phyloP scores from a whole-genome alignment of 2,329 filamentous ascomycete species.

The Chaetomium sp. region DNA sequence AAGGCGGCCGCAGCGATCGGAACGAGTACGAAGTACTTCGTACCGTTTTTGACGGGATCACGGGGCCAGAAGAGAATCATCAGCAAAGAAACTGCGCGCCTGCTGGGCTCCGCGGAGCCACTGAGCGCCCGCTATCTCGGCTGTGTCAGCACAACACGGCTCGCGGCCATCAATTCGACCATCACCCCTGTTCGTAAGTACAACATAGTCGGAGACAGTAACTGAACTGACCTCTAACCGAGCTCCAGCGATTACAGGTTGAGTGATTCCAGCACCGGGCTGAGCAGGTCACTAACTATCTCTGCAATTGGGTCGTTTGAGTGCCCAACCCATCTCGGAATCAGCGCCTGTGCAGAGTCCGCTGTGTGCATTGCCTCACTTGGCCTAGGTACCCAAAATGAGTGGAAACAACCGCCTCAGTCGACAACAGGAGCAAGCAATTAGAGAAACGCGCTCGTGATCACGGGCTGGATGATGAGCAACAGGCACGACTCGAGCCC shows the following conservation, averaged over 20 bases:
- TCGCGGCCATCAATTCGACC: slow-evolving; percentile 33
- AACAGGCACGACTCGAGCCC: slow-evolving; percentile 20
- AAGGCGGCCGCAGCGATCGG: slow-evolving; percentile 32
- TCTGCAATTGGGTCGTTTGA: slow-evolving; percentile 23
- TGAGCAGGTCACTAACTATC: not conserved
- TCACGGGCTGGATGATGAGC: slow-evolving; percentile 29
- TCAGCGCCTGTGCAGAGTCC: not conserved
- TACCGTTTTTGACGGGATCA: slow-evolving; percentile 36
- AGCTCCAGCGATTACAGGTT: not conserved
- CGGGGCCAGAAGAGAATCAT: slow-evolving; percentile 33
- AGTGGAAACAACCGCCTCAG: slow-evolving; percentile 10
- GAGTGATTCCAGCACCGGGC: slow-evolving; percentile 6
- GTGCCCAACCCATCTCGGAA: slow-evolving; percentile 8
- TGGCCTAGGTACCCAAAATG: slow-evolving; percentile 5
- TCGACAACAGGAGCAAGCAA: slow-evolving; percentile 16
- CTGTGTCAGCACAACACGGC: slow-evolving; percentile 35
- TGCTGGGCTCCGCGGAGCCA: slow-evolving; percentile 25
- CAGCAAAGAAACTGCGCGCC: slow-evolving; percentile 1
- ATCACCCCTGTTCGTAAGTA: slow-evolving; percentile 29
- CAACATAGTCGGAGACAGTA: too few species aligned
- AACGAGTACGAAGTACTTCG: too few species aligned
- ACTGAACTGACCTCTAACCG: slow-evolving; percentile 26
- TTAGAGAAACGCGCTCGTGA: slow-evolving; percentile 28
- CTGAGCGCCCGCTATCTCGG: slow-evolving; percentile 27
- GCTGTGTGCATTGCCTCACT: slow-evolving; percentile 10